Conservation (phyloP, 495 filamentous ascomycete species). For the Lepraria neglecta region DNA sequence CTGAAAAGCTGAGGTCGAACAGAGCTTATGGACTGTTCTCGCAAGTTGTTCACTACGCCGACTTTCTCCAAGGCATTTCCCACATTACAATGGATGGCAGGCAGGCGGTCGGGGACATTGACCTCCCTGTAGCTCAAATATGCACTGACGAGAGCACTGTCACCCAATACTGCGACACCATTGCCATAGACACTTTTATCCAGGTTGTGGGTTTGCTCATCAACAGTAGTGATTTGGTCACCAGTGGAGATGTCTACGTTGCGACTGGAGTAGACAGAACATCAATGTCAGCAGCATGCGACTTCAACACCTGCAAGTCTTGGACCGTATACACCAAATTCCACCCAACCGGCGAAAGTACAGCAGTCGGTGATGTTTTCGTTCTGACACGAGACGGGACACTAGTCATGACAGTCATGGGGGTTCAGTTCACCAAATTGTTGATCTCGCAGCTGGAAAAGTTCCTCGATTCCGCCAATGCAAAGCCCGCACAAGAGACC, state of each 20-base stretch:
- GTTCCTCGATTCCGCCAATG: conserved; percentile 23
- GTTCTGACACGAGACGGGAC: conserved; percentile 26
- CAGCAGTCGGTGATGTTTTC: conserved; percentile 31
- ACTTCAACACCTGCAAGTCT: conserved; percentile 20
- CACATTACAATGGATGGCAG: conserved; percentile 25
- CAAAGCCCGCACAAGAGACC: background rate
- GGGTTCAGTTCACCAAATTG: conserved; percentile 26
- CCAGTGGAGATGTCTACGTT: conserved; percentile 30
- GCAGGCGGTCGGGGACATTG: conserved; percentile 28
- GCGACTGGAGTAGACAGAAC: conserved; percentile 26
- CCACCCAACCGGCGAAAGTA: conserved; percentile 15
- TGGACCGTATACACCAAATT: conserved; percentile 32
- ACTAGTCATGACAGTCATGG: conserved; percentile 23
- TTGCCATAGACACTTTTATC: conserved; percentile 34
- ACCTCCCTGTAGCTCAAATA: conserved; percentile 6
- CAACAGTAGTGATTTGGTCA: conserved; percentile 29
- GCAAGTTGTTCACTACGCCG: conserved; percentile 29
- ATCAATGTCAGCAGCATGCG: conserved; percentile 24
- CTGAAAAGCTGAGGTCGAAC: conserved; percentile 16
- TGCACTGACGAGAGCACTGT: conserved; percentile 25
- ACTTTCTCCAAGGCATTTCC: conserved; percentile 26
- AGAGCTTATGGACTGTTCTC: conserved; percentile 31
- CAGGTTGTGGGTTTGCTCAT: conserved; percentile 36
- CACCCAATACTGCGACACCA: conserved; percentile 24
- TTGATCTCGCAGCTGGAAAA: conserved; percentile 25